Conservation (phyloP, 345 rosid genomes). For the Populus ilicifolia region DNA sequence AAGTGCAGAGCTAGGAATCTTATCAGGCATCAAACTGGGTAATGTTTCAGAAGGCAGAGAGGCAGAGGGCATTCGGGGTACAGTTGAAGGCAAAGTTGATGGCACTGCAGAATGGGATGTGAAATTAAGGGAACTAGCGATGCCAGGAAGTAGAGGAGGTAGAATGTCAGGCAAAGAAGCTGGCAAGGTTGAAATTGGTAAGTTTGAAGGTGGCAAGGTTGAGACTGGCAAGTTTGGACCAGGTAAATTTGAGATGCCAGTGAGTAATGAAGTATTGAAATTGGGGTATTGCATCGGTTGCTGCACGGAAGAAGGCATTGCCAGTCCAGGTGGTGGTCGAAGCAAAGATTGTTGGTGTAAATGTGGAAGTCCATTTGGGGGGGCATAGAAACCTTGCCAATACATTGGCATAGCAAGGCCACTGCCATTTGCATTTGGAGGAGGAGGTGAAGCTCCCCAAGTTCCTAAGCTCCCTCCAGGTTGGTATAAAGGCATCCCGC, state of each 20-base stretch:
- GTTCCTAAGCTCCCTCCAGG: conserved; percentile 77
- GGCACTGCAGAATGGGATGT: conserved; percentile 39
- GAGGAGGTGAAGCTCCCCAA: conserved; percentile 73
- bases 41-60: conserved; percentile 56
- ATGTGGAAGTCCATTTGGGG: conserved; percentile 77
- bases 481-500: conserved; percentile 70
- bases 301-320: conserved; percentile 64
- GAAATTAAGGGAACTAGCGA: conserved; percentile 37
- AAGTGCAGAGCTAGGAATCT: conserved; percentile 41
- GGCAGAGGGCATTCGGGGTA: conserved; percentile 44
- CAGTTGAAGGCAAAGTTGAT: conserved; percentile 37
- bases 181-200: conserved; percentile 18
- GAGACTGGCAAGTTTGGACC: conserved; percentile 48
- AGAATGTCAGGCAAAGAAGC: conserved; percentile 21
- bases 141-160: conserved; percentile 24
- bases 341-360: conserved; percentile 79
- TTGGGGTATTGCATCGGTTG: conserved; percentile 72
- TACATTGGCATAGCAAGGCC: conserved; percentile 81
- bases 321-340: conserved; percentile 68
- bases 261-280: conserved; percentile 50
- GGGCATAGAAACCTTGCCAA: conserved; percentile 85
- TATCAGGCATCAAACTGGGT: conserved; percentile 44
- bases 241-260: conserved; percentile 46
- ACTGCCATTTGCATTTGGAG: conserved; percentile 51
- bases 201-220: conserved; percentile 25